Percentiles rank a stretch among this genome's conserved stretches.
These are phyloP conservation scores for Tillandsia leiboldiana DNA, from an alignment of 176 grass and related monocot genomes.

Conservation along the genomic window DNA sequence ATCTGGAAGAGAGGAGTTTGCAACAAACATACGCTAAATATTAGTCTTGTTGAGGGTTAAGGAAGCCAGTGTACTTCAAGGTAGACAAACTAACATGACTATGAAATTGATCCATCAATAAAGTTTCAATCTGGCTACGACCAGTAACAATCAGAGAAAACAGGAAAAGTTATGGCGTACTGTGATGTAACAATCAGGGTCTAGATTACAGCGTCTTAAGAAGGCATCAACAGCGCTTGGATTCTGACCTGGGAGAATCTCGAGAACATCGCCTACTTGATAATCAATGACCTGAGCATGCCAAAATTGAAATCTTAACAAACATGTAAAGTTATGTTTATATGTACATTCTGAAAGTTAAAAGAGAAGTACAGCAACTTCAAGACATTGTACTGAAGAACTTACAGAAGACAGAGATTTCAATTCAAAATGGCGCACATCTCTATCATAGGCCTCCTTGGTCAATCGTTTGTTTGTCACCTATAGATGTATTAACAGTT, in stretches of 20 bases:
- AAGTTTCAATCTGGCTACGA: neutral
- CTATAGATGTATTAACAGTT: constrained; percentile 9
- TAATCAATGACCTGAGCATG: constrained; percentile 54
- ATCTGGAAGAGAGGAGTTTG: constrained; percentile 18
- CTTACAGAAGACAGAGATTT: constrained; percentile 58
- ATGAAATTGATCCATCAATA: neutral
- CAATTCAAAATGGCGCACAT: constrained; percentile 79
- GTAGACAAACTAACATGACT: constrained; percentile 7
- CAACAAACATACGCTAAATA: neutral
- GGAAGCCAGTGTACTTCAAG: neutral
- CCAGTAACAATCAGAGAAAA: constrained; percentile 11
- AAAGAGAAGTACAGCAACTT: constrained; percentile 9
- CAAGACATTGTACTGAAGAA: constrained; percentile 12
- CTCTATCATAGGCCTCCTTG: constrained; percentile 47
- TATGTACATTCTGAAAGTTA: neutral
- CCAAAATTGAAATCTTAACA: neutral
- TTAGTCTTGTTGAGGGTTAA: constrained; percentile 1
- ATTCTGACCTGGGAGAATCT: constrained; percentile 76
- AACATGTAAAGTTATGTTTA: neutral
- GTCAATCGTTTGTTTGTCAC: constrained; percentile 46
- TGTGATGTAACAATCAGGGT: constrained; percentile 74
- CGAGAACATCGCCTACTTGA: constrained; percentile 62
- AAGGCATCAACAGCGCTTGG: constrained; percentile 61
- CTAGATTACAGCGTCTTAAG: constrained; percentile 73
- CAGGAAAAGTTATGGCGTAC: constrained; percentile 39